Conservation (phyloP, 345 rosid genomes). For the Eucalyptus curtisii region DNA sequence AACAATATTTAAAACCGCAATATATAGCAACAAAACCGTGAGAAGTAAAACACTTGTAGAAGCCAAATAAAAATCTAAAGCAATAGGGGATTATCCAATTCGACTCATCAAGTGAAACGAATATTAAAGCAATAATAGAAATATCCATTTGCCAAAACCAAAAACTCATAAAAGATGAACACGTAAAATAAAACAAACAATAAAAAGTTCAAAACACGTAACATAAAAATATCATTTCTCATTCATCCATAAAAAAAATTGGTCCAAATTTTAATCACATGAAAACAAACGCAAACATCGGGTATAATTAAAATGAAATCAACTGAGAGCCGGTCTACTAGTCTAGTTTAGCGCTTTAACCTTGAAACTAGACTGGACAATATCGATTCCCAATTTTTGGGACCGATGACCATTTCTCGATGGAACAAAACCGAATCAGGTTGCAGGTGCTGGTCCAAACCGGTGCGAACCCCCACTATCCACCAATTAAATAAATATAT, state of each 20-base stretch:
- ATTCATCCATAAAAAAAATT: not conserved
- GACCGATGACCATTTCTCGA: not conserved
- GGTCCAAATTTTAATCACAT: not conserved
- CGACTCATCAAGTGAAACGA: not conserved
- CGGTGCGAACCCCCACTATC: not conserved
- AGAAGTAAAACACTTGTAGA: not conserved
- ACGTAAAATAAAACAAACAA: not conserved
- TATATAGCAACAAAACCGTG: fast-evolving
- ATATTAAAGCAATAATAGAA: not conserved
- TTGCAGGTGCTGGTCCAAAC: too few relatives aligned
- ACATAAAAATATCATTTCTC: not conserved
- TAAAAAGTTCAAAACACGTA: not conserved
- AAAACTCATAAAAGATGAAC: not conserved
- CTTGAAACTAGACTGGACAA: fast-evolving
- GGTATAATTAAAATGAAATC: not conserved
- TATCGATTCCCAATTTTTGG: not conserved
- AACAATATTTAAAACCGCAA: too few relatives aligned
- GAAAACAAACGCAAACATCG: not conserved
- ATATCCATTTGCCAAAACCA: not conserved
- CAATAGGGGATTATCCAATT: not conserved
- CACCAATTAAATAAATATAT: not conserved
- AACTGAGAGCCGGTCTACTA: fast-evolving
- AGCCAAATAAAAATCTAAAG: not conserved
- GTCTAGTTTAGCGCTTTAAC: not conserved
- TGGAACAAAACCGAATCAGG: not conserved